A percentile compares a stretch with the other conserved stretches of the same genome.
Evolutionary conservation across 2,329 filamentous ascomycete species (phyloP).

Genomic region (Penicillium sp.): DNA sequence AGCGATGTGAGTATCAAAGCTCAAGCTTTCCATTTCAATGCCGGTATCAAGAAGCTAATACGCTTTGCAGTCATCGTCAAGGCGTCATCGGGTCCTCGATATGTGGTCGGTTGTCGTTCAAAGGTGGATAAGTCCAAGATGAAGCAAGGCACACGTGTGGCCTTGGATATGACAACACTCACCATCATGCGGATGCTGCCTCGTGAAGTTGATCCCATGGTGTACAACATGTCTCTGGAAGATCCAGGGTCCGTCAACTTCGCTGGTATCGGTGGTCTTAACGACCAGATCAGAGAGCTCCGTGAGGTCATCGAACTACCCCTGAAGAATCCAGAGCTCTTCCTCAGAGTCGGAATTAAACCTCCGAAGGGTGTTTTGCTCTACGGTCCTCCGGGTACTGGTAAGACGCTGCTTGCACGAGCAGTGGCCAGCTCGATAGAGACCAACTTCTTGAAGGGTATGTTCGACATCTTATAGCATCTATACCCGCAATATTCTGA

Average conservation of each 20-base stretch:
- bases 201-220: slow-evolving; percentile 91
- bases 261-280: slow-evolving; percentile 90
- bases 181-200: slow-evolving; percentile 99
- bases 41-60: slow-evolving; percentile 15
- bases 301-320: slow-evolving; percentile 96
- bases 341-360: slow-evolving; percentile 94
- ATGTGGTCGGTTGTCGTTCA: slow-evolving; percentile 94
- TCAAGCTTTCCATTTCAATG: slow-evolving; percentile 3
- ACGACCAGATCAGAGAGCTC: slow-evolving; percentile 95
- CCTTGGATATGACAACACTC: slow-evolving; percentile 97
- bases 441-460: slow-evolving; percentile 97
- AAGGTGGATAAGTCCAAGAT: slow-evolving; percentile 96
- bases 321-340: slow-evolving; percentile 96
- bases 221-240: slow-evolving; percentile 99
- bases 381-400: slow-evolving; percentile 91
- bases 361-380: slow-evolving; percentile 93
- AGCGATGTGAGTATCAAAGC: slow-evolving; percentile 65
- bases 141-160: slow-evolving; percentile 95
- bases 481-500: slow-evolving; percentile 4
- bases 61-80: slow-evolving; percentile 77
- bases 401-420: slow-evolving; percentile 87
- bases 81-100: slow-evolving; percentile 90
- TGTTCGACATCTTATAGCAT: slow-evolving; percentile 12
- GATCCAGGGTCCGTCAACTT: slow-evolving; percentile 97
- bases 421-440: slow-evolving; percentile 93